phyloP scores from a whole-genome alignment of 2,329 filamentous ascomycete genomes.

The Exophiala mesophila region DNA sequence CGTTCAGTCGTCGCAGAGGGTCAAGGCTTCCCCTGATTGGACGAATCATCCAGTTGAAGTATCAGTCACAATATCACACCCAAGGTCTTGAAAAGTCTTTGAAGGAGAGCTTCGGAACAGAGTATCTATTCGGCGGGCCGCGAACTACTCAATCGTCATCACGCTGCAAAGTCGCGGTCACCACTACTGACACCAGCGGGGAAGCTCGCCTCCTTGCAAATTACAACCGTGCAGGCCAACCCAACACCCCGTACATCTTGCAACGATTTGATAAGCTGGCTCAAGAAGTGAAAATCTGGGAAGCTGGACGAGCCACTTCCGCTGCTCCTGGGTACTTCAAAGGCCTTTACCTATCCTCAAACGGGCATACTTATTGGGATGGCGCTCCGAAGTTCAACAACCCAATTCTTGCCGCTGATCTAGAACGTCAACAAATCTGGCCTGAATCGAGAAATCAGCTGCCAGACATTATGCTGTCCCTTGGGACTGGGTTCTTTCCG shows the following conservation, averaged over 20 bases:
- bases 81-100: neutral
- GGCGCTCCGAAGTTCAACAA: neutral
- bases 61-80: conserved; percentile 18
- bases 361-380: conserved; percentile 37
- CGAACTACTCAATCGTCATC: conserved; percentile 19
- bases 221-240: conserved; percentile 37
- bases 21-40: conserved; percentile 16
- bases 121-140: neutral
- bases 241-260: conserved; percentile 33
- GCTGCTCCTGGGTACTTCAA: conserved; percentile 50
- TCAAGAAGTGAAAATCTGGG: conserved; percentile 46
- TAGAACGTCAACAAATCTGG: neutral
- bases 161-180: conserved; percentile 38
- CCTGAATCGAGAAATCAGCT: neutral
- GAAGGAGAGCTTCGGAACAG: neutral
- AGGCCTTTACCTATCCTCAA: conserved; percentile 46
- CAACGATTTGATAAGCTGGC: conserved; percentile 36
- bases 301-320: conserved; percentile 50
- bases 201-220: conserved; percentile 42
- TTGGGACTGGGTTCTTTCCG: neutral
- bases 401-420: neutral
- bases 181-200: conserved; percentile 37
- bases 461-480: neutral
- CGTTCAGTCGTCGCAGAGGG: conserved; percentile 28
- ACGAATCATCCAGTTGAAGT: conserved; percentile 34